Base-by-base conservation (phyloP, 148 eudicot genomes). In the Pharnaceum exiguum region DNA sequence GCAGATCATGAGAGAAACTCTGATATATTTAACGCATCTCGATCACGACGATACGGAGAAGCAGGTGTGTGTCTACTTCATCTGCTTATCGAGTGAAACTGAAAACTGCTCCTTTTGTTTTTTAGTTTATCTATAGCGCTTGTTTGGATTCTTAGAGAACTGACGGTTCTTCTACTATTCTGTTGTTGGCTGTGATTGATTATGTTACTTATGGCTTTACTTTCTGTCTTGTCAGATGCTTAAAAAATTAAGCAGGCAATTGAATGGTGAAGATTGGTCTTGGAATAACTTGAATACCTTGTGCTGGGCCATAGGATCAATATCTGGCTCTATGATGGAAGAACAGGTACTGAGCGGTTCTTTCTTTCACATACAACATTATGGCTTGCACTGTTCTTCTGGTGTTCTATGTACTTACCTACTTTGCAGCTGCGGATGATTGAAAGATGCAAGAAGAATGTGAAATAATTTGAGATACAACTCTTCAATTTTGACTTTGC, bases 241-340 rank as follows among this genome's bases (percentile, higher is more conserved):
- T 55, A 80, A 53, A 71, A 94, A 89, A 73, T 71, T 94, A 52
- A 83, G 68, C 57, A 89, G 82, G 67, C 99, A 86, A 73, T 77
- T 94, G 33, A 82, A 70, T 72, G 99, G 99, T 31, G 96, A 84
- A 71, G 99, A 94, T 74, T 94, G 96, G 99, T 71, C 96, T 17
- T 94, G 99, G 99, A 94, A 94, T 70, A 89, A 94, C 71, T 72
- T 94, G 52, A 94, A 94, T 70, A 94, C 99, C 19, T 72, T 94
- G 53, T 94, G 99, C 65, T 94, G 99, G 99, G 99, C 99, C 59
- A 89, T 94, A 28, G 99, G 99, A 36, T 94, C 99, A 9, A 89
- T 94, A 70, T 94, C 99, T 58, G 99, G 99, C 39, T 94, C 99
- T 43, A 94, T 94, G 99, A 46, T 76, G 77, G 99, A 89, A 69